Percentiles rank a stretch among this genome's conserved stretches.
Conservation (phyloP, 2,329 filamentous ascomycete genomes). For the Xylariomycetidae sp. region DNA sequence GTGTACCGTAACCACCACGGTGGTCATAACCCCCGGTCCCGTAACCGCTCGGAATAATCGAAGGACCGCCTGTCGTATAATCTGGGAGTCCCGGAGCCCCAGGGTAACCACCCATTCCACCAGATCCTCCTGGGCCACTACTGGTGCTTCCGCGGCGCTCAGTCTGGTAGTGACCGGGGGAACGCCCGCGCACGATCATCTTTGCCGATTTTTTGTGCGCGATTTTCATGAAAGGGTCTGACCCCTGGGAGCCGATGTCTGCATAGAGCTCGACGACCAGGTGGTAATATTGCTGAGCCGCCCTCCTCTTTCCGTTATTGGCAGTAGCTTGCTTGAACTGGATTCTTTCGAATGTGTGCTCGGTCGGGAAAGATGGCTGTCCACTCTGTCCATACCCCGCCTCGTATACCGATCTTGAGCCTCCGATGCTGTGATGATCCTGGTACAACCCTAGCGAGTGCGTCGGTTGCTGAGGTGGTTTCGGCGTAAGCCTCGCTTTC, state of each 20-base stretch:
- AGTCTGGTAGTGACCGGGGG: constrained; percentile 75
- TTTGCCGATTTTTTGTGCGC: constrained; percentile 70
- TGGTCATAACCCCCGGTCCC: constrained; percentile 35
- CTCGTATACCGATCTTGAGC: constrained; percentile 36
- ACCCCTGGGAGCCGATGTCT: constrained; percentile 50
- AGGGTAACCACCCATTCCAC: constrained; percentile 50
- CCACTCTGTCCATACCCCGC: constrained; percentile 31
- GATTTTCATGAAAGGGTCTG: constrained; percentile 62
- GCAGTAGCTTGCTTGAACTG: constrained; percentile 93
- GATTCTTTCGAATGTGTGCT: constrained; percentile 76
- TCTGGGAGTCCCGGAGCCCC: constrained; percentile 35
- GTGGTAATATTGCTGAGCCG: constrained; percentile 89
- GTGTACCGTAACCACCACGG: constrained; percentile 37
- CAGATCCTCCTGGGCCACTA: constrained; percentile 63
- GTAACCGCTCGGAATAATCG: constrained; percentile 37
- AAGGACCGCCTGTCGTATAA: constrained; percentile 31
- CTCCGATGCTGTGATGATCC: constrained; percentile 29
- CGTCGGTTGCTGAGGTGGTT: constrained; percentile 48
- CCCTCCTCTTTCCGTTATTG: constrained; percentile 87
- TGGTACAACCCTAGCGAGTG: constrained; percentile 43
- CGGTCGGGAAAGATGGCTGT: constrained; percentile 39
- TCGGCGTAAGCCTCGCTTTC: constrained; percentile 62
- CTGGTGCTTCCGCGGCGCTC: constrained; percentile 64
- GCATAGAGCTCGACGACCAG: constrained; percentile 81
- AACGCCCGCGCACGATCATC: constrained; percentile 83